Evolutionary conservation across 2,329 filamentous ascomycete species (phyloP).

Genomic region (Cordyceps javanica): DNA sequence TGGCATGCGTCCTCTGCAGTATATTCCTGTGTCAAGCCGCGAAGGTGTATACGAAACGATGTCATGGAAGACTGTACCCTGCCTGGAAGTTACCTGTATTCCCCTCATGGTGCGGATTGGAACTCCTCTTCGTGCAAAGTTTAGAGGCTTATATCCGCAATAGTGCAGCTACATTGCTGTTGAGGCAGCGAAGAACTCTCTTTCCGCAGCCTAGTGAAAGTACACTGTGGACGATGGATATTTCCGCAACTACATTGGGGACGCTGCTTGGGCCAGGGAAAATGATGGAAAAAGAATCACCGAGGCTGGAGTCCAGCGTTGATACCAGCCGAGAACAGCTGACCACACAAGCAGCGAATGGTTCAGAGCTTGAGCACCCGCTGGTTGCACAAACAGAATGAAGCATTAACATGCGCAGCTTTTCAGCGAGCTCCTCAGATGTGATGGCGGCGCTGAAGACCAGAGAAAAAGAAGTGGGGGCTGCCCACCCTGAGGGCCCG

Average conservation of each 20-base stretch:
- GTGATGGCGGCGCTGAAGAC: too few species aligned
- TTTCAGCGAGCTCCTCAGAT: too few species aligned
- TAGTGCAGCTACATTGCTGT: background rate
- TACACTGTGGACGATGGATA: background rate
- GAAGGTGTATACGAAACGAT: conserved; percentile 33
- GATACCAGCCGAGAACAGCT: background rate
- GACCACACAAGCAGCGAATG: background rate
- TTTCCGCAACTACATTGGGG: background rate
- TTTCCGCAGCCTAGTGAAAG: background rate
- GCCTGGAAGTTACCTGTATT: conserved; percentile 4
- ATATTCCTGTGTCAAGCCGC: conserved; percentile 37
- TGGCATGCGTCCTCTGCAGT: conserved; percentile 46
- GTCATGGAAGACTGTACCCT: conserved; percentile 38
- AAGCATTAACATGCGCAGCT: background rate
- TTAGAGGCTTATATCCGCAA: conserved; percentile 2
- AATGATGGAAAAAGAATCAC: background rate
- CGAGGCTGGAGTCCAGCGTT: background rate
- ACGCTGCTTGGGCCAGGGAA: background rate
- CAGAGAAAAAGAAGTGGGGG: too few species aligned
- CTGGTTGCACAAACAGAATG: background rate
- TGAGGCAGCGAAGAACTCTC: background rate
- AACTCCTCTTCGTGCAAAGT: background rate
- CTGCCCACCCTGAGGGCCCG: too few species aligned
- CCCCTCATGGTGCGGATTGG: background rate
- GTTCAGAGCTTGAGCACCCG: background rate